These are phyloP conservation scores for Aureobasidium sp. DNA, from an alignment of 2,329 filamentous ascomycete genomes.

Conservation along the genomic window DNA sequence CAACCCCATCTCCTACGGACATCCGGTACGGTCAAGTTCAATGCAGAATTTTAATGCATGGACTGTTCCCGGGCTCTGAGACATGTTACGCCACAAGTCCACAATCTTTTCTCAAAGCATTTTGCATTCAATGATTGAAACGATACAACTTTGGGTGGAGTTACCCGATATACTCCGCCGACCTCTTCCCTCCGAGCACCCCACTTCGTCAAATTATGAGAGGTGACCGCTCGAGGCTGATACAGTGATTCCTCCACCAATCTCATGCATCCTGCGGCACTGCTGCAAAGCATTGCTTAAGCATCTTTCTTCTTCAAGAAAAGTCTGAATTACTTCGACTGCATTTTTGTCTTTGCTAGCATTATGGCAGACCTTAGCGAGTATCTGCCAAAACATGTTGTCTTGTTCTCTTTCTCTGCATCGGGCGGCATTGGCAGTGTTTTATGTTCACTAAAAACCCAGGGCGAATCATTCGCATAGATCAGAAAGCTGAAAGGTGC, in stretches of 20 bases:
- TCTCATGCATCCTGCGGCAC: neutral
- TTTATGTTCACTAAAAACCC: neutral
- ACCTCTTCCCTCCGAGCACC: too few species aligned
- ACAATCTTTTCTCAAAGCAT: neutral
- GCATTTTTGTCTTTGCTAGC: neutral
- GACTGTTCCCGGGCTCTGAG: constrained; percentile 8
- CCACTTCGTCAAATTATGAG: neutral
- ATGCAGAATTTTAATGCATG: constrained; percentile 8
- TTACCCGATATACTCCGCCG: neutral
- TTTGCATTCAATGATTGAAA: neutral
- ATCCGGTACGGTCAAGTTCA: constrained; percentile 3
- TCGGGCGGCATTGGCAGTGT: neutral
- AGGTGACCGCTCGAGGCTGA: neutral
- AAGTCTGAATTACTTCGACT: neutral
- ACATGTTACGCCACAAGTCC: neutral
- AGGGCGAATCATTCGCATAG: neutral
- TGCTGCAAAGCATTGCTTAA: neutral
- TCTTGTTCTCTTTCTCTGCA: neutral
- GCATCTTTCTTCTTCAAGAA: neutral
- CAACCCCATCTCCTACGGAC: neutral
- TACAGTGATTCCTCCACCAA: too few species aligned
- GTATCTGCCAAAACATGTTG: neutral
- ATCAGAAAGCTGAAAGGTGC: neutral
- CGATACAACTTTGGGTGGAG: constrained; percentile 15
- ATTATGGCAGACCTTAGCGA: neutral